phyloP scores from a whole-genome alignment of 148 eudicot genomes.

The Simmondsia chinensis region DNA sequence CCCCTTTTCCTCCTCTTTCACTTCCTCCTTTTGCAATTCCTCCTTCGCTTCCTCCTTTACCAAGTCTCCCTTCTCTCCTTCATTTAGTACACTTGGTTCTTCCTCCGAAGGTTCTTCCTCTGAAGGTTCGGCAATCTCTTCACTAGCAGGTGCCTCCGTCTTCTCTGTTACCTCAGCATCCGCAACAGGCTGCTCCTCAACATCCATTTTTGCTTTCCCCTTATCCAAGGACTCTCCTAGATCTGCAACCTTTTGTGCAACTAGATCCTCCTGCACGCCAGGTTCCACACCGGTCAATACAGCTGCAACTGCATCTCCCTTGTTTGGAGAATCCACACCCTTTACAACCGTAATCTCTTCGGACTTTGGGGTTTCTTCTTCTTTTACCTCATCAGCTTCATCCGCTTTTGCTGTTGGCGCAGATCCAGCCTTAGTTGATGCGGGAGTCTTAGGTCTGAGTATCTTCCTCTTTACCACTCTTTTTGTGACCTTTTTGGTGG shows the following conservation, averaged over 20 bases:
- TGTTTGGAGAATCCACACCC: conserved; percentile 16
- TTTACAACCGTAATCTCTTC: conserved; percentile 15
- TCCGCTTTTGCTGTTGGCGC: conserved; percentile 13
- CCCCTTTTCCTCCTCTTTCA: conserved; percentile 18
- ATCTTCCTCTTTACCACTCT: conserved; percentile 39
- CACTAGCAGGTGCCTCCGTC: no score
- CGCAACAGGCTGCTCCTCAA: conserved; percentile 4
- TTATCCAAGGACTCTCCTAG: conserved; percentile 12
- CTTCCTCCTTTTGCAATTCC: no score
- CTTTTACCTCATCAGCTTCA: conserved; percentile 19
- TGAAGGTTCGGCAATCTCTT: no score
- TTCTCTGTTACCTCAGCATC: no score
- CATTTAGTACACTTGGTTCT: conserved; percentile 20
- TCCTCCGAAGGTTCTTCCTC: conserved; percentile 7
- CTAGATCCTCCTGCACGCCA: conserved; percentile 15
- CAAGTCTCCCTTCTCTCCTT: no score
- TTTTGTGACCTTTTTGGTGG: conserved; percentile 30
- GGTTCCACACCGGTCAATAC: conserved; percentile 14
- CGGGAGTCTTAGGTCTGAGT: conserved; percentile 33
- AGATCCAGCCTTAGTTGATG: conserved; percentile 34
- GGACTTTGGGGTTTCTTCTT: conserved; percentile 15
- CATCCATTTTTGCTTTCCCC: conserved; percentile 23
- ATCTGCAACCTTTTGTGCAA: conserved; percentile 8
- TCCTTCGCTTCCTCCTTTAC: no score
- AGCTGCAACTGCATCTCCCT: conserved; percentile 10